Base-by-base conservation (phyloP, 2,329 filamentous ascomycete genomes). In the Claviceps sp. region DNA sequence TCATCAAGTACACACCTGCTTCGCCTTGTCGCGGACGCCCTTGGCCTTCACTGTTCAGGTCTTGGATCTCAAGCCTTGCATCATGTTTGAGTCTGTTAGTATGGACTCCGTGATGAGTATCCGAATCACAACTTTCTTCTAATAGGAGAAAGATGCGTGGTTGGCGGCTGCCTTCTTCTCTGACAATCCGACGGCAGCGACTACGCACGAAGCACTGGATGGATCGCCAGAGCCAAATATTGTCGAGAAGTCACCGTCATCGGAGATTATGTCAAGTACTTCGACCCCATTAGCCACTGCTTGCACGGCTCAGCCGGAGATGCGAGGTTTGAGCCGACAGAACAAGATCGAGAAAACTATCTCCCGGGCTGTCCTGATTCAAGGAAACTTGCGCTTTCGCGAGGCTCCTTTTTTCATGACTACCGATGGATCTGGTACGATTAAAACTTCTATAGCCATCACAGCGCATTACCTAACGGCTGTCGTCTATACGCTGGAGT, bases 91-190 rank as follows among this genome's bases (percentile, higher is more conserved):
- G n/a, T n/a, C 14, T 1, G 0, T n/a, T 16, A 14, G 37, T 40
- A 40, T n/a, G 14, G n/a, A 40, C 37, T n/a, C 37, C 14, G 6
- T 16, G 37, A 14, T 4, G n/a, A 40, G 37, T 40, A 40, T 40
- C 14, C 37, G 4, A 40, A 40, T 14, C 37, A n/a, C 37, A 14
- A 6, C 13, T 40, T 40, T 5, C 14, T 14, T 7, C n/a, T 0
- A 40, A 13, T 14, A 40, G n/a, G 37, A 6, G 4, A 40, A 4
- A 8, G 37, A 40, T 40, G 1, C 3, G 3, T 9, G 14, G 8
- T 5, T 42, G 40, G 66, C 64, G 13, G 37, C 37, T n/a, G n/a
- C 4, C 7, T 40, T 40, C n/a, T 14, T 40, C n/a, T 40, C n/a
- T n/a, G 37, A 40, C 7, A 5, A n/a, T 8, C 42, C 13, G 13